These are phyloP conservation scores for Polyporus arcularius DNA, from an alignment of 768 basidiomycete species.

Conservation along the genomic window DNA sequence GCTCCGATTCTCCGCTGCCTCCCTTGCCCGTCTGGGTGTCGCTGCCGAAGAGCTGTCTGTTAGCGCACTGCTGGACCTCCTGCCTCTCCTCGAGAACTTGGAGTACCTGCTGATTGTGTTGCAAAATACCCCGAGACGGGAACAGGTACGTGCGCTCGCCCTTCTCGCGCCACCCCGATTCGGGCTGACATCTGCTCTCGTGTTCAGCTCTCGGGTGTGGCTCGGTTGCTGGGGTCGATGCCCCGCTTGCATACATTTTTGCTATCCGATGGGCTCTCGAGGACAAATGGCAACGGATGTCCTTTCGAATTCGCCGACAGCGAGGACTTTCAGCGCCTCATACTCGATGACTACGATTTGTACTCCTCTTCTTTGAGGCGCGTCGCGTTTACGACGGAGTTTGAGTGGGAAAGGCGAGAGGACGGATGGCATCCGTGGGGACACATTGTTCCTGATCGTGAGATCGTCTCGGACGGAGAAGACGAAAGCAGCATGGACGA, in stretches of 20 bases:
- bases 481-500: too few relatives aligned
- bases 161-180: background rate
- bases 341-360: background rate
- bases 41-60: background rate
- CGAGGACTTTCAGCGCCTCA: background rate
- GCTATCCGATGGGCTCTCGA: background rate
- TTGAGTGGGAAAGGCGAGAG: conserved; percentile 6
- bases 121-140: background rate
- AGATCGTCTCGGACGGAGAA: too few relatives aligned
- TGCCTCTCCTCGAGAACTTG: background rate
- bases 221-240: background rate
- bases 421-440: background rate
- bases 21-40: background rate
- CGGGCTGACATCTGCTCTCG: background rate
- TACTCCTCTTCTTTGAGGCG: background rate
- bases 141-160: background rate
- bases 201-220: background rate
- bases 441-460: too few relatives aligned
- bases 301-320: background rate
- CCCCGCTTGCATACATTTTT: background rate
- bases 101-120: background rate
- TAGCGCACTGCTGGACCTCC: background rate
- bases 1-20: background rate
- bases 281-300: background rate
- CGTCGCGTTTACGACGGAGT: conserved; percentile 9